Evolutionary conservation across 371 early-diverging fungal species (phyloP).

Genomic region (Mucor circinelloides): DNA sequence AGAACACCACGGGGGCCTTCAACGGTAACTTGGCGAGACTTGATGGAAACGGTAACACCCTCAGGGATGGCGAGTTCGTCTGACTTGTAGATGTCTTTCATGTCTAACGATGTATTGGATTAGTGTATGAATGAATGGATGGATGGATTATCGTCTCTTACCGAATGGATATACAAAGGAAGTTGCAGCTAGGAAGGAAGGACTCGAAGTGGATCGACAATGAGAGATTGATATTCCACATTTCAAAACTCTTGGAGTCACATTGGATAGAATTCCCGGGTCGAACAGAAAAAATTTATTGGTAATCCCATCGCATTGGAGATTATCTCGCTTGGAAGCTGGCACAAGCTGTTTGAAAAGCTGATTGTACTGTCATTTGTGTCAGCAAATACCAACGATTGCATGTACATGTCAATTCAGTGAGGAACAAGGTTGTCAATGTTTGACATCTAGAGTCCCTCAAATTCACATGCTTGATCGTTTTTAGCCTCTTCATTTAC

Average conservation of each 20-base stretch:
- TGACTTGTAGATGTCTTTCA: constrained; percentile 88
- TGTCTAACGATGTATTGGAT: constrained; percentile 18
- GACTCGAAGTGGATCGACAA: background rate
- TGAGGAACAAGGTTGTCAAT: no score
- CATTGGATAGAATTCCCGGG: background rate
- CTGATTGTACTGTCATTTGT: no score
- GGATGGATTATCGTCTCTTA: constrained; percentile 3
- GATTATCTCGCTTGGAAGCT: no score
- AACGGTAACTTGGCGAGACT: constrained; percentile 79
- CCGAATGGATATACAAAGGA: constrained; percentile 26
- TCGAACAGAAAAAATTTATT: background rate
- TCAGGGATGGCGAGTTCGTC: constrained; percentile 83
- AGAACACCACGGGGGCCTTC: constrained; percentile 91
- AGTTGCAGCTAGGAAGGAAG: constrained; percentile 22
- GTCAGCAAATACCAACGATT: no score
- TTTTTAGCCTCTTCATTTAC: no score
- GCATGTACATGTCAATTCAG: no score
- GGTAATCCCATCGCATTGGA: background rate
- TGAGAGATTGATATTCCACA: background rate
- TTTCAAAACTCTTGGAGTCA: background rate
- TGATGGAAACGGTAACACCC: constrained; percentile 74
- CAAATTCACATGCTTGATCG: no score
- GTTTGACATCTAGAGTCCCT: no score
- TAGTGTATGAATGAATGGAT: constrained; percentile 1
- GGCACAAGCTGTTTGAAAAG: no score